Conservation (phyloP, 164 flowering plant species). For the Platanus orientalis region DNA sequence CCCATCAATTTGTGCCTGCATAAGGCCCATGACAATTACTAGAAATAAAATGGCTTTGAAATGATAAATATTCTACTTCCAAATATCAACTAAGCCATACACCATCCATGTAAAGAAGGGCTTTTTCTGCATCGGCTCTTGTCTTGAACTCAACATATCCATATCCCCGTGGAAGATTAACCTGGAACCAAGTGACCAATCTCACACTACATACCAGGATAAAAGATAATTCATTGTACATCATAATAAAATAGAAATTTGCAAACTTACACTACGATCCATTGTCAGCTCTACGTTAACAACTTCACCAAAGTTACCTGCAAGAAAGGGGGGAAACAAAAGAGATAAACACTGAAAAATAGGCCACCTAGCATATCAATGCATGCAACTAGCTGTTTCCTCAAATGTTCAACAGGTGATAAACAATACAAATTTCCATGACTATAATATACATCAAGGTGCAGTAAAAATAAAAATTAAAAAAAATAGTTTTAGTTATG, state of each 20-base stretch:
- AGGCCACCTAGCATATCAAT: too few relatives aligned
- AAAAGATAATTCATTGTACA: background rate
- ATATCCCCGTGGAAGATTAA: slow-evolving; percentile 84
- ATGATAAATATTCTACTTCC: too few relatives aligned
- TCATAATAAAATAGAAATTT: background rate
- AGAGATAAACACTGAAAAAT: too few relatives aligned
- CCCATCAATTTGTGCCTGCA: slow-evolving; percentile 97
- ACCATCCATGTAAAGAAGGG: slow-evolving; percentile 85
- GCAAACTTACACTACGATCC: slow-evolving; percentile 69
- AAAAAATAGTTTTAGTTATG: too few relatives aligned
- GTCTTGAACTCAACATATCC: slow-evolving; percentile 92
- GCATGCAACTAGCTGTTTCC: too few relatives aligned
- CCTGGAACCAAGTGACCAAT: slow-evolving; percentile 39
- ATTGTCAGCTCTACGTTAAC: slow-evolving; percentile 70
- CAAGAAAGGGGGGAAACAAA: slow-evolving; percentile 8
- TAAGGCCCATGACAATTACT: background rate
- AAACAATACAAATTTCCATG: too few relatives aligned
- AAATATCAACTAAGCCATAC: slow-evolving; percentile 37
- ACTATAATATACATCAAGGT: too few relatives aligned
- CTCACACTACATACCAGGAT: background rate
- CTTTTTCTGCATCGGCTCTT: slow-evolving; percentile 91
- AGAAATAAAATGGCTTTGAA: too few relatives aligned
- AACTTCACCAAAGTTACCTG: slow-evolving; percentile 94
- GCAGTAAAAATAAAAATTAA: too few relatives aligned
- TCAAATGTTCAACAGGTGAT: too few relatives aligned